These are phyloP conservation scores for Orbilia ellipsospora DNA, from an alignment of 2,329 filamentous ascomycete genomes.

Conservation along the genomic window DNA sequence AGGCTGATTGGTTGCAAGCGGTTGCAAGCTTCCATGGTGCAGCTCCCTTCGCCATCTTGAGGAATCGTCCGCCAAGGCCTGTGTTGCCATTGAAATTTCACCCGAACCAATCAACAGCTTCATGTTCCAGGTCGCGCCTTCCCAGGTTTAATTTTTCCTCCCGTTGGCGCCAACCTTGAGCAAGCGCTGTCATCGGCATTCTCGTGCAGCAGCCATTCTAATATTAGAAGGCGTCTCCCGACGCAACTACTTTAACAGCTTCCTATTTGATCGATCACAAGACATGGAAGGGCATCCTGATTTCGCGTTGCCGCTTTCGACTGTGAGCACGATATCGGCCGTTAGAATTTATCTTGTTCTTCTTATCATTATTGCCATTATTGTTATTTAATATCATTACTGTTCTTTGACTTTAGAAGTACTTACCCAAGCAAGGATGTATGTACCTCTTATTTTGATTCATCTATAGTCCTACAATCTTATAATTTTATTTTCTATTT, in stretches of 20 bases:
- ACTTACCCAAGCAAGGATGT: too few species aligned
- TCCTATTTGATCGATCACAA: constrained; percentile 19
- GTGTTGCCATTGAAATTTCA: neutral
- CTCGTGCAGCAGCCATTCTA: constrained; percentile 16
- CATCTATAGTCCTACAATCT: too few species aligned
- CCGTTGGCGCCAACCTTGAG: constrained; percentile 30
- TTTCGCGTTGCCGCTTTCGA: too few species aligned
- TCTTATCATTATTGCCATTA: too few species aligned
- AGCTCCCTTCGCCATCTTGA: neutral
- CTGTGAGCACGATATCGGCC: too few species aligned
- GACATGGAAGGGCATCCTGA: neutral
- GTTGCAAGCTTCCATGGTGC: constrained; percentile 1
- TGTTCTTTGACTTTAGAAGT: too few species aligned
- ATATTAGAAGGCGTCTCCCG: constrained; percentile 52
- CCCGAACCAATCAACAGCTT: constrained; percentile 36
- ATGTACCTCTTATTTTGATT: too few species aligned
- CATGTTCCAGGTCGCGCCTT: constrained; percentile 31
- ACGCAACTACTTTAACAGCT: constrained; percentile 13
- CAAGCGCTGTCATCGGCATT: constrained; percentile 6
- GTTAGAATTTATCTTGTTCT: too few species aligned
- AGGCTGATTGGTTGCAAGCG: constrained; percentile 26
- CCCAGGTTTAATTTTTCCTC: constrained; percentile 1
- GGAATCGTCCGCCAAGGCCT: constrained; percentile 5
- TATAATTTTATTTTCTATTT: too few species aligned
- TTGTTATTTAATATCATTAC: too few species aligned